Evolutionary conservation across 768 basidiomycete genomes (phyloP).

Genomic region (Chalciporus sphaerocephalus): DNA sequence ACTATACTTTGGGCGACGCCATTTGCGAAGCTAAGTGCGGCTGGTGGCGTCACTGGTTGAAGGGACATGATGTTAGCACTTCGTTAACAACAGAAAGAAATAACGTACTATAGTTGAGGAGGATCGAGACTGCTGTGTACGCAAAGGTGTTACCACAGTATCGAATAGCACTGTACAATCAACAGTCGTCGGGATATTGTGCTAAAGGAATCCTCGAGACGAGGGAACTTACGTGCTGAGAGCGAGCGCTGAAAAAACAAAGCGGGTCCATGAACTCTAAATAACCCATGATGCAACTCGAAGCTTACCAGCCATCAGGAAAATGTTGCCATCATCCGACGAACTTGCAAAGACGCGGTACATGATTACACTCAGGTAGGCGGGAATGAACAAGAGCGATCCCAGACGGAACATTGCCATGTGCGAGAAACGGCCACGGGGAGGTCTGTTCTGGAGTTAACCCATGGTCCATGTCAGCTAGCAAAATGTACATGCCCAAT

Average conservation of each 20-base stretch:
- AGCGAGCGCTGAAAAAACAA: slow-evolving; percentile 53
- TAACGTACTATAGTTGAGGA: slow-evolving; percentile 77
- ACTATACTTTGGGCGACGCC: slow-evolving; percentile 95
- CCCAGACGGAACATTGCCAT: slow-evolving; percentile 89
- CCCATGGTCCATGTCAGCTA: not conserved
- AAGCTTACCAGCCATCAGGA: slow-evolving; percentile 75
- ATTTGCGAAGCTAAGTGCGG: slow-evolving; percentile 86
- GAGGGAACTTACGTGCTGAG: slow-evolving; percentile 68
- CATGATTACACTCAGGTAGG: slow-evolving; percentile 75
- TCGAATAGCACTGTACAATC: slow-evolving; percentile 61
- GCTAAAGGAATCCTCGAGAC: not conserved
- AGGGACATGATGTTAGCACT: not conserved
- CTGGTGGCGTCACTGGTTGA: slow-evolving; percentile 79
- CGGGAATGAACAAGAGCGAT: slow-evolving; percentile 80
- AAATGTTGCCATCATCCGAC: slow-evolving; percentile 62
- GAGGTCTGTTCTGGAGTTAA: slow-evolving; percentile 48
- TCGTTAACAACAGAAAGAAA: not conserved
- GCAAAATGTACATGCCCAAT: slow-evolving; percentile 46
- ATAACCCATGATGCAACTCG: not conserved
- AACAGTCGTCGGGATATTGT: not conserved
- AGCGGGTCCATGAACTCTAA: slow-evolving; percentile 4
- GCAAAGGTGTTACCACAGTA: slow-evolving; percentile 86
- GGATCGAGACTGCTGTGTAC: slow-evolving; percentile 86
- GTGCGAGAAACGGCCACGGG: slow-evolving; percentile 78
- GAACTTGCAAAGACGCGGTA: slow-evolving; percentile 72